phyloP scores from a whole-genome alignment of 2,329 filamentous ascomycete genomes.

The Ustulina deusta region DNA sequence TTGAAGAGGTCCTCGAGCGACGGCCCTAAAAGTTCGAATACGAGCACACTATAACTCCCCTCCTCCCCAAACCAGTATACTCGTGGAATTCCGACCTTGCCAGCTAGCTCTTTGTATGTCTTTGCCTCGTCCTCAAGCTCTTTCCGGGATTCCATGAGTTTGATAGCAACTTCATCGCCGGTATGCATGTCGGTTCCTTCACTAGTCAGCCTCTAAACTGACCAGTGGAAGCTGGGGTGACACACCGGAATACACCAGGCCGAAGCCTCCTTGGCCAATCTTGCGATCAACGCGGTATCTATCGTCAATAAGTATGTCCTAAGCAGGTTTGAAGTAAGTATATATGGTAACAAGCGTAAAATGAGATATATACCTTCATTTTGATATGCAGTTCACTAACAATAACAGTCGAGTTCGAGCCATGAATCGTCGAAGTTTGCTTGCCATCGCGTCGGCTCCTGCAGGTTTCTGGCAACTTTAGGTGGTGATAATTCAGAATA shows the following conservation, averaged over 20 bases:
- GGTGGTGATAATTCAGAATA: too few species aligned
- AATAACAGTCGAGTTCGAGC: too few species aligned
- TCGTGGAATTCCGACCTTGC: slow-evolving; percentile 30
- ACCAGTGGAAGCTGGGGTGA: background rate
- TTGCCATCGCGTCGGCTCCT: too few species aligned
- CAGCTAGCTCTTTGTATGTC: slow-evolving; percentile 25
- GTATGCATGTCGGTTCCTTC: slow-evolving; percentile 28
- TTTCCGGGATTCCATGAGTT: slow-evolving; percentile 19
- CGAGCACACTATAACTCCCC: slow-evolving; percentile 37
- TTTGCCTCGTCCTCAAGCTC: slow-evolving; percentile 21
- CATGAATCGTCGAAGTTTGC: too few species aligned
- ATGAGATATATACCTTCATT: background rate
- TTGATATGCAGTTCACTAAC: too few species aligned
- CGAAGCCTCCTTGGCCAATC: too few species aligned
- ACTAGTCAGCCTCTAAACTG: background rate
- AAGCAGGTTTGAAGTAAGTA: too few species aligned
- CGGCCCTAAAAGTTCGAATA: slow-evolving; percentile 43
- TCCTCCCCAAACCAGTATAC: slow-evolving; percentile 33
- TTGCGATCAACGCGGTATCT: too few species aligned
- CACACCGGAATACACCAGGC: too few species aligned
- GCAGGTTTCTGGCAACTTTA: too few species aligned
- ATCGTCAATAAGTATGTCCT: too few species aligned
- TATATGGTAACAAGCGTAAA: too few species aligned
- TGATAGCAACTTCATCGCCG: slow-evolving; percentile 32
- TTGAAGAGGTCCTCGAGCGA: slow-evolving; percentile 50